Evolutionary conservation across 805 yeast species (phyloP).

Genomic region (Saccharomycopsis javanensis): DNA sequence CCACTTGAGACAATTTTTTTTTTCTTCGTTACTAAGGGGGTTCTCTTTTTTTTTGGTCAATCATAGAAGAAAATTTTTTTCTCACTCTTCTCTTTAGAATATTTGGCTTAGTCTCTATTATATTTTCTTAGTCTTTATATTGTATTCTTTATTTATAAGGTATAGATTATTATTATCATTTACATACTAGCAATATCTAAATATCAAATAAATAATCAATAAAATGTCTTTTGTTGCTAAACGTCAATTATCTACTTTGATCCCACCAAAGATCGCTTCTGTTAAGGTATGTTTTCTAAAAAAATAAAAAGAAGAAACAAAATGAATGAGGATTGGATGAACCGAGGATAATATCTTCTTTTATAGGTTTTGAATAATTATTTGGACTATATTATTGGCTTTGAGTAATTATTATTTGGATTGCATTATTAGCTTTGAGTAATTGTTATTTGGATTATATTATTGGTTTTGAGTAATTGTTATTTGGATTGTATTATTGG

Average conservation of each 20-base stretch:
- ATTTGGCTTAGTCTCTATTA: neutral
- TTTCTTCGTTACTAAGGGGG: no score
- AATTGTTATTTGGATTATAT: neutral
- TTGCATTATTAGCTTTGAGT: neutral
- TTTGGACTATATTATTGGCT: neutral
- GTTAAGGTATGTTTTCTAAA: conserved; percentile 55
- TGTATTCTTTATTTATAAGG: no score
- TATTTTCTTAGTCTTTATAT: neutral
- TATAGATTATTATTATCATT: neutral
- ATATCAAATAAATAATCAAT: neutral
- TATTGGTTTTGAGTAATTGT: neutral
- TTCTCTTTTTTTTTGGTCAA: no score
- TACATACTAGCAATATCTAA: neutral
- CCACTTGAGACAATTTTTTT: neutral
- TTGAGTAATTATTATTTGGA: neutral
- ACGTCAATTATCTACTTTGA: conserved; percentile 90
- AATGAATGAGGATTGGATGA: neutral
- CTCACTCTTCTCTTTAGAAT: neutral
- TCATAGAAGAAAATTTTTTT: neutral
- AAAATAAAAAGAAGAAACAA: neutral
- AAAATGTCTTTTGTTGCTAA: conserved; percentile 76
- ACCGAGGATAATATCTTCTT: neutral
- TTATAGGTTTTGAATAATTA: neutral
- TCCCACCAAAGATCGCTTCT: conserved; percentile 98
- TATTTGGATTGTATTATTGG: neutral